Base-by-base conservation (phyloP, 805 yeast species). In the Candida railenensis region DNA sequence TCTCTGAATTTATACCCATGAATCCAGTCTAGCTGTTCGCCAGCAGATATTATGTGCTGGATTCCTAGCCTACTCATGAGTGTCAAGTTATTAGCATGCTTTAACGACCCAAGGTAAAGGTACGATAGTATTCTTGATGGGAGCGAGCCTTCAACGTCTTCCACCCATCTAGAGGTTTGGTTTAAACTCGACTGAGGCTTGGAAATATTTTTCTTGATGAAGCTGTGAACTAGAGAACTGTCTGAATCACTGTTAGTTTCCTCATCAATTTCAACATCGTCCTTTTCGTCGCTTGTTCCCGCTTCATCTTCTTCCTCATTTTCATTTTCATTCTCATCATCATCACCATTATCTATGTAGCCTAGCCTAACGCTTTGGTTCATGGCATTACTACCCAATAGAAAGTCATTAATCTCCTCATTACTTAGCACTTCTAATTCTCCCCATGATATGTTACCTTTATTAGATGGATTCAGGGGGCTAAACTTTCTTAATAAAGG, bases 61-160 rank as follows among this genome's bases (percentile, higher is more conserved):
- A 92, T 89, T 0, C 88, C 89, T 11, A 92, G 66, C 46, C 75
- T 76, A 22, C 69, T 64, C 45, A 92, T 68, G 52, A 92, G 63
- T 2, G 81, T 78, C 4, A 85, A 74, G 52, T 83, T 80, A 47
- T 82, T 82, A 3, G 97, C 97, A 67, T 92, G 97, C 40, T 67
- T 78, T 45, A 90, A 69, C 2, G 94, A 84, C 0, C 98, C 98
- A 44, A 92, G 70, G 58, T 90, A 92, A 50, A 92, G 63, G 63
- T 91, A 91, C 1, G 92, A 87, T 44, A 91, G 65, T 3, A 92
- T 85, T 44, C 87, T 70, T 0, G 97, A 89, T 1, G 98, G 98
- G 20, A 92, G 60, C 2, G 95, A 74, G 20, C 97, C 90, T 56
- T 63, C 76, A 32, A 58, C 75, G 50, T 62, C 73, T 33, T 62